A percentile compares a stretch with the other conserved stretches of the same genome.
Conservation (phyloP, 2,329 filamentous ascomycete genomes). For the Leptodontidium sp. region DNA sequence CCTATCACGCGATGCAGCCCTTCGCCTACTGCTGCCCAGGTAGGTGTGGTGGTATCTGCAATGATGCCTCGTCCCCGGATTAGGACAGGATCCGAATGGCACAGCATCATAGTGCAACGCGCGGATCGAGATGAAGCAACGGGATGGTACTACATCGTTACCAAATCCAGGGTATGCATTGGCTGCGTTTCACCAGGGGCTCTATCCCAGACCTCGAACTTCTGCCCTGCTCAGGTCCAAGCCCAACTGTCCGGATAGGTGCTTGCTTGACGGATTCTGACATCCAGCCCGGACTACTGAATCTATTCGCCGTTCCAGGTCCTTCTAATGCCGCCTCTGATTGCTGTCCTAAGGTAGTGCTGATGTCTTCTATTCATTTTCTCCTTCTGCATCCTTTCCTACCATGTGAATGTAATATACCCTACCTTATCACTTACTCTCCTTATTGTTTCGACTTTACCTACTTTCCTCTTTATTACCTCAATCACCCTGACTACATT, state of each 20-base stretch:
- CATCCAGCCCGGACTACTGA: constrained; percentile 5
- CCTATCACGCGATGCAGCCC: background rate
- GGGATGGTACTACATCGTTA: constrained; percentile 20
- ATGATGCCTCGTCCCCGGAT: constrained; percentile 1
- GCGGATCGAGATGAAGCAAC: constrained; percentile 17
- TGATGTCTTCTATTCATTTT: background rate
- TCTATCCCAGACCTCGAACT: constrained; percentile 8
- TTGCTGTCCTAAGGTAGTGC: background rate
- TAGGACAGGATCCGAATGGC: constrained; percentile 1
- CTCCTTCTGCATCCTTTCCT: background rate
- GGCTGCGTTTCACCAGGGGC: constrained; percentile 9
- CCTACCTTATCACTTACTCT: background rate
- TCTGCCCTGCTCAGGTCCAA: background rate
- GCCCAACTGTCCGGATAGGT: constrained; percentile 13
- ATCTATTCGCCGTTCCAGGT: background rate
- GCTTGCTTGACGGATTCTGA: constrained; percentile 15
- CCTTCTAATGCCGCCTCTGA: background rate
- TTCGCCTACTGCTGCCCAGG: too few relatives aligned
- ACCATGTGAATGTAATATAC: background rate
- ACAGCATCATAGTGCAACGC: constrained; percentile 7
- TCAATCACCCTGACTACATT: background rate
- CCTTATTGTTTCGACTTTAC: background rate
- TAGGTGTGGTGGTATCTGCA: background rate
- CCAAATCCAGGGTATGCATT: constrained; percentile 14
- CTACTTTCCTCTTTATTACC: background rate